Base-by-base conservation (phyloP, 202 grass and related monocot genomes). In the Schoenoplectus triqueter region DNA sequence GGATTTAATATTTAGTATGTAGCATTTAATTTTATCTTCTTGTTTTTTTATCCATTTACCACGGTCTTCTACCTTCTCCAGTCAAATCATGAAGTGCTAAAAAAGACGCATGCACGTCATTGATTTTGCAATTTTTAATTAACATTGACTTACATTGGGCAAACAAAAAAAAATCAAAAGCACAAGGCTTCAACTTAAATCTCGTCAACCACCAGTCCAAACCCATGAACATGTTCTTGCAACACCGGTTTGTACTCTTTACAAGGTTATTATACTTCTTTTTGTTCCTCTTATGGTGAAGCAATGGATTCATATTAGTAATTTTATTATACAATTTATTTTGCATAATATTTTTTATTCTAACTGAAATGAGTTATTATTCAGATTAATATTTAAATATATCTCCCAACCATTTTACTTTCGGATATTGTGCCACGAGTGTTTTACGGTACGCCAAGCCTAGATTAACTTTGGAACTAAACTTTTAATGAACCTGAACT, bases 131-230 rank as follows among this genome's bases (percentile, higher is more conserved):
- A 5, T 79, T 55, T 47, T 47, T 47, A 10, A 69, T 69, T 69
- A 69, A 66, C 48, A 69, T 83, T 83, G 80, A 69, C 80, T 82
- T 83, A 15, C 51, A 77, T 66, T 56, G 41, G 45, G 80, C n/a
- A n/a, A n/a, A n/a, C n/a, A n/a, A n/a, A 17, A 77, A 57, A 62
- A 77, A 51, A 77, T 77, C 73, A 57, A 77, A 77, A 57, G 50
- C 5, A 57, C 62, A 52, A 52, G 4, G 45, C 80, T 82, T 68
- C 62, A 39, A 82, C 47, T 82, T 82, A 13, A 82, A 82, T 39
- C 48, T 21, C n/a, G 80, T 82, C 45, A 68, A 66, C 57, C 21
- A 39, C 73, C 20, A 1, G 21, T 40, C 11, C 5, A n/a, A 69
- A 15, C 64, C 18, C 45, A 39, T 82, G 80, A 9, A 68, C 80